Evolutionary conservation across 805 yeast species (phyloP).

Genomic region (Wickerhamiella azyma): DNA sequence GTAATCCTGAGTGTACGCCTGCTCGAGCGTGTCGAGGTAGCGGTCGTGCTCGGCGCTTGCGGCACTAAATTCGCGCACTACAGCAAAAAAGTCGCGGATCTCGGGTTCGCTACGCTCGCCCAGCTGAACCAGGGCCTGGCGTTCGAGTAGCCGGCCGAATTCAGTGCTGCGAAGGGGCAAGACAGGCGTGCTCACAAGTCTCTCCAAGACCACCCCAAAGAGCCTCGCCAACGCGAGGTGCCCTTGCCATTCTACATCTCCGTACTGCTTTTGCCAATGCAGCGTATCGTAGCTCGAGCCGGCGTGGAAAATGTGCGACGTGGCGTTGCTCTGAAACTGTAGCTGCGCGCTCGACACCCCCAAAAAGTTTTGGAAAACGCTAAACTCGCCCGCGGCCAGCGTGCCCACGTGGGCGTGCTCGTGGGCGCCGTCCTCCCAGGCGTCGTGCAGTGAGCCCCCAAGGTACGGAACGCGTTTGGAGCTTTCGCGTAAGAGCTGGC

Average conservation of each 20-base stretch:
- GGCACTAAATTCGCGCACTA: conserved; percentile 17
- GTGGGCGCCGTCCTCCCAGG: conserved; percentile 6
- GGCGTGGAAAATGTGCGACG: conserved; percentile 37
- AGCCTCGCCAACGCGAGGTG: conserved; percentile 46
- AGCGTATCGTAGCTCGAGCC: conserved; percentile 54
- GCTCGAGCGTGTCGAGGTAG: conserved; percentile 35
- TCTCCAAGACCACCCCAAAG: conserved; percentile 38
- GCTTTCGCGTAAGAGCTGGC: conserved; percentile 32
- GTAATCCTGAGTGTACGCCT: conserved; percentile 44
- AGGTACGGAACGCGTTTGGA: conserved; percentile 30
- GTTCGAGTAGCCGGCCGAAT: conserved; percentile 30
- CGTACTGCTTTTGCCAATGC: conserved; percentile 35
- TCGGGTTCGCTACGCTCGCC: conserved; percentile 16
- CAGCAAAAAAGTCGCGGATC: conserved; percentile 13
- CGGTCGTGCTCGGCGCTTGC: conserved; percentile 35
- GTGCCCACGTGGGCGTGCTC: conserved; percentile 29
- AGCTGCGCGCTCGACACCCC: conserved; percentile 37
- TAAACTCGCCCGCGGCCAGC: conserved; percentile 58
- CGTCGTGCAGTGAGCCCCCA: conserved; percentile 1
- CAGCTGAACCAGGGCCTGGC: conserved; percentile 28
- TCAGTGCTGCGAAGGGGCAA: conserved; percentile 31
- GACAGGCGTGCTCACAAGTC: conserved; percentile 37
- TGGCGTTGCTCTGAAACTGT: conserved; percentile 34
- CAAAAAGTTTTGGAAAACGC: conserved; percentile 30
- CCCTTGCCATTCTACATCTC: conserved; percentile 43